Conservation (phyloP, 2,329 filamentous ascomycete genomes). For the Immersiporthe knoxdaviesiana region DNA sequence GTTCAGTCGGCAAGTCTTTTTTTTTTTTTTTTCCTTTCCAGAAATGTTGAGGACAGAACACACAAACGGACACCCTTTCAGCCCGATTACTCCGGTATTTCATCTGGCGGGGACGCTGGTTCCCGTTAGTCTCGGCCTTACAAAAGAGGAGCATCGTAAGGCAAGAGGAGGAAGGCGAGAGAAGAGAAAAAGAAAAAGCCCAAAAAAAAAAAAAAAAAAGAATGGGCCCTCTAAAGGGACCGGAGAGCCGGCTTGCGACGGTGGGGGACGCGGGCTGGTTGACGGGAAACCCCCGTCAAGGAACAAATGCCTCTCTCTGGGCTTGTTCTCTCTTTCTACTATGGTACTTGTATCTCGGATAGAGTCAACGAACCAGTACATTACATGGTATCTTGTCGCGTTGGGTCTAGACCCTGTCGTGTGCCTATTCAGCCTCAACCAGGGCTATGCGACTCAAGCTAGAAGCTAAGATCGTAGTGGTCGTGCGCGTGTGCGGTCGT, state of each 20-base stretch:
- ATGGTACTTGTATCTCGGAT: no score
- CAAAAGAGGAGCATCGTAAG: background rate
- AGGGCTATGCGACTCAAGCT: background rate
- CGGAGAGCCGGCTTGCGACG: conserved; percentile 11
- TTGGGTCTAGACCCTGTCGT: background rate
- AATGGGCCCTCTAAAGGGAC: background rate
- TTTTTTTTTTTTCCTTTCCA: background rate
- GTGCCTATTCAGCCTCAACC: background rate
- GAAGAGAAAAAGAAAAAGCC: no score
- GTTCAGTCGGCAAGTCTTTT: background rate
- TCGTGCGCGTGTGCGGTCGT: background rate
- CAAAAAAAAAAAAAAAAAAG: background rate
- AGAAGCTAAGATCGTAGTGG: background rate
- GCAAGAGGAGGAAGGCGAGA: background rate
- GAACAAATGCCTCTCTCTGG: background rate
- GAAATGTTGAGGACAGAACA: background rate
- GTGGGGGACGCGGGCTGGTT: conserved; percentile 5
- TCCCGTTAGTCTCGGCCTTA: conserved; percentile 3
- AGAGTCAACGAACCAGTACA: no score
- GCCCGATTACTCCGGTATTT: background rate
- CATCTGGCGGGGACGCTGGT: background rate
- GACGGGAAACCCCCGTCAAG: background rate
- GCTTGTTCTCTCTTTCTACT: background rate
- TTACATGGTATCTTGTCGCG: conserved; percentile 2
- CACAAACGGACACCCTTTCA: no score